Conservation (phyloP, 2,329 filamentous ascomycete genomes). For the Alternaria rosae region DNA sequence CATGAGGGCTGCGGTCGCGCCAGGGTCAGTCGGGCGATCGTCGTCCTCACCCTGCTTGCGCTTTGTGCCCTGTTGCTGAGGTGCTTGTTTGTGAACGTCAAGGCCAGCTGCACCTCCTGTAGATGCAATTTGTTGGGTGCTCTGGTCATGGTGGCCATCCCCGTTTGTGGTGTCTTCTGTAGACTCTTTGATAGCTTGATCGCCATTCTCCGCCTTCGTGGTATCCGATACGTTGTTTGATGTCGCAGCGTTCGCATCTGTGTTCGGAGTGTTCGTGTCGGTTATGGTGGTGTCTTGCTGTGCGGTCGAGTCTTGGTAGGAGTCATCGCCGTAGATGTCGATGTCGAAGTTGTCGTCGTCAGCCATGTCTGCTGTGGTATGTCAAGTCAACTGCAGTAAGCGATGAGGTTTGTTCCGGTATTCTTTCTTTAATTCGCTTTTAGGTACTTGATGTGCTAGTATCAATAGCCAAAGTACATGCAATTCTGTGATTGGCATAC, state of each 20-base stretch:
- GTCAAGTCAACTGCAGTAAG: conserved; percentile 37
- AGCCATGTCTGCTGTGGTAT: conserved; percentile 51
- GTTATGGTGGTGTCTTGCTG: conserved; percentile 36
- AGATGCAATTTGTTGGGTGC: conserved; percentile 54
- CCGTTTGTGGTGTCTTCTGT: conserved; percentile 29
- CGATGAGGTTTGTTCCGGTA: conserved; percentile 33
- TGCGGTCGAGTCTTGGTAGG: conserved; percentile 36
- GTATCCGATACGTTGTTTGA: conserved; percentile 20
- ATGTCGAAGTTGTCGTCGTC: conserved; percentile 76
- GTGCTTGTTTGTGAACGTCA: conserved; percentile 52
- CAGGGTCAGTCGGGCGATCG: conserved; percentile 64
- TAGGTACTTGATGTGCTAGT: conserved; percentile 49
- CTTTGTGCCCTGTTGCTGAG: conserved; percentile 65
- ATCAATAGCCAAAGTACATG: conserved; percentile 49
- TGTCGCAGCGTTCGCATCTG: conserved; percentile 38
- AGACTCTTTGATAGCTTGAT: conserved; percentile 29
- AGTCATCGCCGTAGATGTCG: conserved; percentile 72
- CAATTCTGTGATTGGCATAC: conserved; percentile 43
- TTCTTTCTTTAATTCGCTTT: conserved; percentile 48
- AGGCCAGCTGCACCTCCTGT: conserved; percentile 51
- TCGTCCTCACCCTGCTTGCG: conserved; percentile 64
- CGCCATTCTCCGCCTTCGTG: conserved; percentile 17
- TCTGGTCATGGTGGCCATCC: conserved; percentile 36
- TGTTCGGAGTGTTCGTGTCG: conserved; percentile 36
- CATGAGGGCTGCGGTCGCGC: conserved; percentile 75